Base-by-base conservation (phyloP, 345 rosid genomes). In the Turnera subulata region DNA sequence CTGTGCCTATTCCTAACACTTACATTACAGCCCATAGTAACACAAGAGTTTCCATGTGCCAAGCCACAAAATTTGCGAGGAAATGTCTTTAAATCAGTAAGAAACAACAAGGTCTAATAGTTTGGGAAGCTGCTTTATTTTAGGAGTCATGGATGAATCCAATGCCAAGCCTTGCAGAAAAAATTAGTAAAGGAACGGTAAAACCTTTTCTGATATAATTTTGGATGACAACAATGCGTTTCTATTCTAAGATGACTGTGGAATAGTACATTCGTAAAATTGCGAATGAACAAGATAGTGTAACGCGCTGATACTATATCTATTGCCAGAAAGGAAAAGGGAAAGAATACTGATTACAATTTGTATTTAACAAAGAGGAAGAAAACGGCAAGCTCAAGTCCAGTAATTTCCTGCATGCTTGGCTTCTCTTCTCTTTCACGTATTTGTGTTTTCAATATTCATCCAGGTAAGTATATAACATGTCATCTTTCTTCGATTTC, bases 401-500 rank as follows among this genome's bases (percentile, higher is more conserved):
- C 14, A 40, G 18, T 11, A 15, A 6, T 51, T 55, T 42, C 26
- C 33, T 18, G 18, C 18, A 49, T 33, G 19, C 44, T 58, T 52
- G 12, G 23, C 21, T 50, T 45, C 29, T 32, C 25, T 58, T 17
- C 33, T 32, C 37, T 33, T 13, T 11, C 5, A 26, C 20, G 14
- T 47, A 9, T n/a, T 23, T 45, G 8, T 56, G 1, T 14, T 67
- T 51, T 91, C 79, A 88, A 54, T 88, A 91, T 74, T 86, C 96
- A 61, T 88, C 96, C 78, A 91, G 71, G 57, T 88, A 88, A 37
- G 87, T 82, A 71, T 84, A 88, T 11, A 88, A 68, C 75, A 76
- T 81, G 19, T 88, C 98, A 43, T 91, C 98, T 67, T 88, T 91
- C 86, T 84, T 88, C 1, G 90, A 79, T 73, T 91, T 91, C 58